Conservation (phyloP, 306 rosid species). For the Sicyos edulis region DNA sequence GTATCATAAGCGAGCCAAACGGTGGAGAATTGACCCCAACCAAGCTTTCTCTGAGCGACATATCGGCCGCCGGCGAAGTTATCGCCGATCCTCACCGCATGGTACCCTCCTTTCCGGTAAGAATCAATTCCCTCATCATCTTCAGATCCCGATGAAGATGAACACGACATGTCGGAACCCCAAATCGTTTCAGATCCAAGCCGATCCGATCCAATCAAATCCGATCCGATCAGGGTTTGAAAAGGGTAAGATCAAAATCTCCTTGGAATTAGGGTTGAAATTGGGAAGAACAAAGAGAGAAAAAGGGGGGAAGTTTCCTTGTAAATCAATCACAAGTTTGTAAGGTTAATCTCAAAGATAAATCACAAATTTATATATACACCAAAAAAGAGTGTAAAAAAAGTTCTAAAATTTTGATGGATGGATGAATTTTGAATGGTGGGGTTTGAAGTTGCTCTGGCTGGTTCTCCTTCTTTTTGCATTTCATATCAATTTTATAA, state of each 20-base stretch:
- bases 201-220: neutral
- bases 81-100: slow-evolving; percentile 87
- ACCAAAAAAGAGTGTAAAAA: slow-evolving; percentile 3
- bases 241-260: slow-evolving; percentile 3
- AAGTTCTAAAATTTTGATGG: neutral
- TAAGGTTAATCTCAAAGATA: neutral
- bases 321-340: slow-evolving; percentile 3
- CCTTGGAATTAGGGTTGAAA: neutral
- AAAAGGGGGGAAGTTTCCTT: slow-evolving; percentile 15
- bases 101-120: slow-evolving; percentile 92
- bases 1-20: slow-evolving; percentile 97
- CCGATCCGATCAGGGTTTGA: neutral
- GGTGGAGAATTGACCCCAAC: slow-evolving; percentile 98
- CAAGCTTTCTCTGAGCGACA: slow-evolving; percentile 83
- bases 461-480: slow-evolving; percentile 9
- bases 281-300: neutral
- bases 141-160: slow-evolving; percentile 89
- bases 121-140: slow-evolving; percentile 91
- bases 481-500: neutral
- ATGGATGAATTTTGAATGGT: slow-evolving; percentile 15
- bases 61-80: slow-evolving; percentile 82
- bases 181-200: neutral
- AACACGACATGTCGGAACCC: slow-evolving; percentile 57
- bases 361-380: slow-evolving; percentile 8
- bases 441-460: slow-evolving; percentile 29